Evolutionary conservation across 257 asterid genomes (phyloP).

Genomic region (Lycium barbarum): DNA sequence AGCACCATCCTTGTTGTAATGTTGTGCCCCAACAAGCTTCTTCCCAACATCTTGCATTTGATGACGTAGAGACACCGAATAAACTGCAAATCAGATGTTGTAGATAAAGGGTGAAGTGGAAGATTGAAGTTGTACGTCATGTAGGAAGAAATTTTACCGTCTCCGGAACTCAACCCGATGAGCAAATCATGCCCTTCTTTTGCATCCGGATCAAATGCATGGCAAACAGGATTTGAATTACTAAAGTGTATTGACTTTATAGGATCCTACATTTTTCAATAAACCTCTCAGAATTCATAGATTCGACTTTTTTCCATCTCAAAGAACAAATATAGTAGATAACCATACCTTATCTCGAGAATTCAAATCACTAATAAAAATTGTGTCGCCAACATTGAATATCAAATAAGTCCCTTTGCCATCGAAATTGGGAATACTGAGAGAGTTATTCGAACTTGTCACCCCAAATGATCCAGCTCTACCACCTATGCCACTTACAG

Average conservation of each 20-base stretch:
- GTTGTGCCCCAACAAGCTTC: conserved; percentile 99
- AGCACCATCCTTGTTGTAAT: conserved; percentile 96
- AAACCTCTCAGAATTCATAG: conserved; percentile 49
- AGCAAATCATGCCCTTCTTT: conserved; percentile 99
- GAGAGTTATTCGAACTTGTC: conserved; percentile 69
- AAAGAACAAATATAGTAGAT: conserved; percentile 32
- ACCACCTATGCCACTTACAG: conserved; percentile 58
- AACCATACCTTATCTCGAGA: conserved; percentile 95
- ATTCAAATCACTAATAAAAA: conserved; percentile 87
- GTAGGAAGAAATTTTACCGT: conserved; percentile 54
- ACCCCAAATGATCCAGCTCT: conserved; percentile 86
- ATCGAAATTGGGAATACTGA: conserved; percentile 77
- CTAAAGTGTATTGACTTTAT: conserved; percentile 93
- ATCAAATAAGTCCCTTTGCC: conserved; percentile 96
- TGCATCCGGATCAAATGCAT: conserved; percentile 92
- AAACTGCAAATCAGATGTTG: conserved; percentile 58
- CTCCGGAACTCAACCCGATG: conserved; percentile 93
- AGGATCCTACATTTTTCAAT: conserved; percentile 77
- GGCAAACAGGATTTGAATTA: conserved; percentile 93
- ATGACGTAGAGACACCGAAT: conserved; percentile 91
- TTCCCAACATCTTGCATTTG: conserved; percentile 97
- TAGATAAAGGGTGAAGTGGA: conserved; percentile 4
- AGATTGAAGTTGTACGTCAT: not conserved
- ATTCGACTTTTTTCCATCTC: conserved; percentile 2
- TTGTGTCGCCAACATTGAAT: conserved; percentile 93